Evolutionary conservation across 495 filamentous ascomycete species (phyloP), one percentile per base, ranked within the genome.

Genomic region (Penicillium steckii): DNA sequence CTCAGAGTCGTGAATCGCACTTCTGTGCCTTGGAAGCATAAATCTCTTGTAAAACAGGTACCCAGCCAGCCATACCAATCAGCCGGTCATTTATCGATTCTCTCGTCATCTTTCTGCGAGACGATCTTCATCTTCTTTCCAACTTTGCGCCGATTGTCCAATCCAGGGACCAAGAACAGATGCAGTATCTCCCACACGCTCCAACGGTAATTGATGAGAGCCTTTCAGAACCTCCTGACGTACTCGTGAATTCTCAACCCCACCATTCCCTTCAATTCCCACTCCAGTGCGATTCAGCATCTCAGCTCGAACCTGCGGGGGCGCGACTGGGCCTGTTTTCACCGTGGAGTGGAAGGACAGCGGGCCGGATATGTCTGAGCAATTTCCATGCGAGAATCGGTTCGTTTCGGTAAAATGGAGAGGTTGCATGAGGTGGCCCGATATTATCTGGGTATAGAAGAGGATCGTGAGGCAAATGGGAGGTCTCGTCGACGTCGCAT

Each of bases 181-280:
- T 41, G 76, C 77, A 29, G 75, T 81, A 46, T 71, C 65, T 3
- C 44, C 65, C 15, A 84, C 83, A 29, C 74, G 68, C 65, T 91
- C 88, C 71, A 90, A 80, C 8, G 87, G 85, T 35, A 91, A 75
- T 49, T 90, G 62, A 64, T 94, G 89, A 4, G 86, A 85, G 1
- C 69, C 72, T 0, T 74, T 76, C 21, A 81, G 67, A 8, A 90
- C 53, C 3, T 80, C 71, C 2, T 82, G 76, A 46, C 80, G 60
- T 0, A 90, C 87, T 32, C 78, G 67, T 4, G 83, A 81, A 30
- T 26, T 73, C 69, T 25, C 53, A 44, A 38, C 67, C 2, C 68
- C 69, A 10, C 68, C 69, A 49, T 64, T 71, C 6, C 69, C 68
- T 8, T 66, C 66, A 8, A 72, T 50, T 0, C 69, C 68, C 7